These are phyloP conservation scores for Phyllosticta capitalensis DNA, from an alignment of 2,329 filamentous ascomycete species.

Conservation along the genomic window DNA sequence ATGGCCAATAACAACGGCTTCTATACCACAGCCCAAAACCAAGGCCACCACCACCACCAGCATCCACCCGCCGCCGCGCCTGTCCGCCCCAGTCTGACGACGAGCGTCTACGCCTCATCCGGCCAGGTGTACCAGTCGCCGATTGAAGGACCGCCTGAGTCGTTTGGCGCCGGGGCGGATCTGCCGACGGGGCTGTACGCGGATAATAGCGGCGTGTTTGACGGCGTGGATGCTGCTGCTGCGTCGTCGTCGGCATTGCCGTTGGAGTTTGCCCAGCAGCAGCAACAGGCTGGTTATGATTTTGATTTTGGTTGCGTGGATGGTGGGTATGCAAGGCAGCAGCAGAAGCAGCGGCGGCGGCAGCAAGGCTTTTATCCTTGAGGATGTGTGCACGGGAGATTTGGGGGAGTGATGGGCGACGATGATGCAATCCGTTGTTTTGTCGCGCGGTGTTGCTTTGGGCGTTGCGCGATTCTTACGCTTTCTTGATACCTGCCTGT, in stretches of 20 bases:
- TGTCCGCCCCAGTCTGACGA: slow-evolving; percentile 7
- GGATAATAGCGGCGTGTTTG: slow-evolving; percentile 13
- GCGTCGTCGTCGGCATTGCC: too few relatives aligned
- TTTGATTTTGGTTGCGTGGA: too few relatives aligned
- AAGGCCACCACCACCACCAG: too few relatives aligned
- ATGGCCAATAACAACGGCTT: background rate
- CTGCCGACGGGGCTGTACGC: slow-evolving; percentile 19
- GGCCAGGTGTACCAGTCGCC: slow-evolving; percentile 25
- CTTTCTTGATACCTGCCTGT: too few relatives aligned
- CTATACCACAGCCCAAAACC: background rate
- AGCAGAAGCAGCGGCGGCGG: slow-evolving; percentile 18
- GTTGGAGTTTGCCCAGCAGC: background rate
- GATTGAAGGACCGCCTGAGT: slow-evolving; percentile 16
- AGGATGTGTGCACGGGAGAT: too few relatives aligned
- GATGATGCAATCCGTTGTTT: too few relatives aligned
- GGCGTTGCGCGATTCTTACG: too few relatives aligned
- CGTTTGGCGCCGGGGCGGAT: slow-evolving; percentile 1
- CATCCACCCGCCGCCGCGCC: too few relatives aligned
- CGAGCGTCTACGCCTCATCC: slow-evolving; percentile 14
- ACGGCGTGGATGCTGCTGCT: slow-evolving; percentile 18
- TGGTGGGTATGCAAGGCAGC: slow-evolving; percentile 17
- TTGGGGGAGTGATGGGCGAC: too few relatives aligned
- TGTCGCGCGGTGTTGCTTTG: too few relatives aligned
- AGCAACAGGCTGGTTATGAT: too few relatives aligned
- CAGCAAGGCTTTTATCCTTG: slow-evolving; percentile 16